Conservation (phyloP, 345 rosid genomes). For the Eucalyptus grandis region DNA sequence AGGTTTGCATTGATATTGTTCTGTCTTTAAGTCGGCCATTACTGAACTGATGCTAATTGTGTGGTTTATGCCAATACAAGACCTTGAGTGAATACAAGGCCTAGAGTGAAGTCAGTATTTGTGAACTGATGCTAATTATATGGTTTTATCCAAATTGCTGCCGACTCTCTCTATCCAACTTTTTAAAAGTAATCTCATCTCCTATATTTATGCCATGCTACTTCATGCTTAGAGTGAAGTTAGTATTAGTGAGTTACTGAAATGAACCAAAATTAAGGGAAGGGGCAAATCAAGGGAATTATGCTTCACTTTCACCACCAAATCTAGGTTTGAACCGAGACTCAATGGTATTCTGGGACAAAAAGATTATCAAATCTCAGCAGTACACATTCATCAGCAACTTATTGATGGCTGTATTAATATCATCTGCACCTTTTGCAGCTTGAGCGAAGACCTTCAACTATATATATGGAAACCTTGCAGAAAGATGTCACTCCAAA, state of each 20-base stretch:
- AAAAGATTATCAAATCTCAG: not conserved
- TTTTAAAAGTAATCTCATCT: not conserved
- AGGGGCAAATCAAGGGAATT: not conserved
- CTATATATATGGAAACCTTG: constrained; percentile 59
- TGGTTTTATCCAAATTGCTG: not conserved
- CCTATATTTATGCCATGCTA: not conserved
- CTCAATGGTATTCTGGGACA: not conserved
- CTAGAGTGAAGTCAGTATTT: not conserved
- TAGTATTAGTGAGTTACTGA: not conserved
- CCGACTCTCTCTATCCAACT: not conserved
- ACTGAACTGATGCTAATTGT: not conserved
- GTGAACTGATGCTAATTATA: not conserved
- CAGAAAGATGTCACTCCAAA: constrained; percentile 58
- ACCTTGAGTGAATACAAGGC: not conserved
- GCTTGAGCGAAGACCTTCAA: constrained; percentile 73
- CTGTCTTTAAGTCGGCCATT: not conserved
- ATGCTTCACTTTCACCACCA: not conserved
- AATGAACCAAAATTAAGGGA: not conserved
- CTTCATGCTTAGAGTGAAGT: not conserved
- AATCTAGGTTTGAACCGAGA: not conserved
- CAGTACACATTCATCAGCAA: not conserved
- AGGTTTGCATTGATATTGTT: constrained; percentile 37
- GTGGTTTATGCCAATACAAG: not conserved
- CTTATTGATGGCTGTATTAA: not conserved
- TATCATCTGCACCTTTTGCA: constrained; percentile 12